phyloP scores from a whole-genome alignment of 805 yeast species.

The Scheffersomyces spartinae region DNA sequence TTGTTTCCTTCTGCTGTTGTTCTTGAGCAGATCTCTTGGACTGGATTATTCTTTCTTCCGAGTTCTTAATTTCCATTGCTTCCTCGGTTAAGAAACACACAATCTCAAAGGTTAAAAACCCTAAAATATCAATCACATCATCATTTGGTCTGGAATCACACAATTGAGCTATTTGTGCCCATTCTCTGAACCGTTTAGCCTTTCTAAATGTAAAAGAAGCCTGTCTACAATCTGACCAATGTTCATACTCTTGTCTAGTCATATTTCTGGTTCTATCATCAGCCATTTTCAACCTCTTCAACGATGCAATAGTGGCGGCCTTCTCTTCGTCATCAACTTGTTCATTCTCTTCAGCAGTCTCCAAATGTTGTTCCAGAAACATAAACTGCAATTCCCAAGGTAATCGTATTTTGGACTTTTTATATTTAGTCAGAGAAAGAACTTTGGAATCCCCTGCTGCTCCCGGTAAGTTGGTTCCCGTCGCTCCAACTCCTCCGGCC shows the following conservation, averaged over 20 bases:
- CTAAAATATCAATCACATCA: constrained; percentile 91
- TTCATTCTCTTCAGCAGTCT: constrained; percentile 45
- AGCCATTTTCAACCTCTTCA: constrained; percentile 80
- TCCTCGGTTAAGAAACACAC: constrained; percentile 91
- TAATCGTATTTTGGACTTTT: constrained; percentile 67
- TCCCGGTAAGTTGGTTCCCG: no score
- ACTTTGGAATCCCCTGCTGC: constrained; percentile 20
- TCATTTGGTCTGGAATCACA: constrained; percentile 90
- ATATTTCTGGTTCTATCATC: constrained; percentile 87
- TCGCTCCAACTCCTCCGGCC: constrained; percentile 25
- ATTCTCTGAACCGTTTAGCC: constrained; percentile 87
- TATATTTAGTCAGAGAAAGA: constrained; percentile 34
- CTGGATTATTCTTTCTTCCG: constrained; percentile 37
- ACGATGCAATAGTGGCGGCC: constrained; percentile 80
- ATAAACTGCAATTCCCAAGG: constrained; percentile 95
- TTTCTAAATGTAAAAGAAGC: constrained; percentile 94
- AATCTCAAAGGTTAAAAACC: constrained; percentile 91
- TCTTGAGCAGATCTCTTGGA: constrained; percentile 8
- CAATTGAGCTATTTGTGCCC: constrained; percentile 81
- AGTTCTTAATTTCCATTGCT: constrained; percentile 69
- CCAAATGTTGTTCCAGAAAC: constrained; percentile 85
- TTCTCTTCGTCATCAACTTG: constrained; percentile 79
- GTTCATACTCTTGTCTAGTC: constrained; percentile 97
- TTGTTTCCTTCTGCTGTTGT: constrained; percentile 2
- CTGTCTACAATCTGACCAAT: constrained; percentile 98